A percentile compares a stretch with the other conserved stretches of the same genome.
These are phyloP conservation scores for Nemania abortiva DNA, from an alignment of 2,329 filamentous ascomycete species.

Conservation along the genomic window DNA sequence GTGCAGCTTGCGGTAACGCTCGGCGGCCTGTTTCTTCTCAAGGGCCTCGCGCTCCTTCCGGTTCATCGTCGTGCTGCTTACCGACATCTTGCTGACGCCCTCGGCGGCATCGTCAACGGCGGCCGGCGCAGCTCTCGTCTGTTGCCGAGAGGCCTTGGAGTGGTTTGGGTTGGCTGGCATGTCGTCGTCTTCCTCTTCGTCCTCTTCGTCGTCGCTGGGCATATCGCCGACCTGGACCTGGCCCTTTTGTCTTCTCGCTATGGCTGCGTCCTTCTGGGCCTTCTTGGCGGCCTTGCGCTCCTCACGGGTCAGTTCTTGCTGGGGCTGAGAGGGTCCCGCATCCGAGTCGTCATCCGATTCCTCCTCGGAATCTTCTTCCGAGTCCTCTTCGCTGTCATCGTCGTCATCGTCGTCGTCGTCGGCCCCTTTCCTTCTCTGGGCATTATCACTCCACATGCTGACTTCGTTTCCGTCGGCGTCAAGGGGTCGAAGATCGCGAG, in stretches of 20 bases:
- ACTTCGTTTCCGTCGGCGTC: slow-evolving; percentile 90
- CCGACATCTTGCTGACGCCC: slow-evolving; percentile 66
- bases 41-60: slow-evolving; percentile 76
- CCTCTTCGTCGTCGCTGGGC: slow-evolving; percentile 72
- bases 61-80: slow-evolving; percentile 64
- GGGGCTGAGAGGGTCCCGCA: slow-evolving; percentile 58
- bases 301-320: slow-evolving; percentile 79
- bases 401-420: slow-evolving; percentile 61
- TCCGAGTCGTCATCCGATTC: slow-evolving; percentile 63
- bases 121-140: slow-evolving; percentile 60
- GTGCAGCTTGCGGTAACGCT: slow-evolving; percentile 91
- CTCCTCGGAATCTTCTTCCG: slow-evolving; percentile 53
- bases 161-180: slow-evolving; percentile 95
- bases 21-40: slow-evolving; percentile 88
- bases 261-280: slow-evolving; percentile 89
- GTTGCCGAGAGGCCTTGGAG: slow-evolving; percentile 76
- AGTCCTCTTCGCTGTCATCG: slow-evolving; percentile 63
- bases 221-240: slow-evolving; percentile 86
- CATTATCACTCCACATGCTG: slow-evolving; percentile 83
- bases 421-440: slow-evolving; percentile 62
- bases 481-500: slow-evolving; percentile 86
- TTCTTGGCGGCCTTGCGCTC: slow-evolving; percentile 89
- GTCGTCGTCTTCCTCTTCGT: slow-evolving; percentile 61
- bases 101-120: slow-evolving; percentile 64
- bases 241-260: slow-evolving; percentile 78